phyloP scores from a whole-genome alignment of 2,329 filamentous ascomycete species.

The Didymella arachidicola region DNA sequence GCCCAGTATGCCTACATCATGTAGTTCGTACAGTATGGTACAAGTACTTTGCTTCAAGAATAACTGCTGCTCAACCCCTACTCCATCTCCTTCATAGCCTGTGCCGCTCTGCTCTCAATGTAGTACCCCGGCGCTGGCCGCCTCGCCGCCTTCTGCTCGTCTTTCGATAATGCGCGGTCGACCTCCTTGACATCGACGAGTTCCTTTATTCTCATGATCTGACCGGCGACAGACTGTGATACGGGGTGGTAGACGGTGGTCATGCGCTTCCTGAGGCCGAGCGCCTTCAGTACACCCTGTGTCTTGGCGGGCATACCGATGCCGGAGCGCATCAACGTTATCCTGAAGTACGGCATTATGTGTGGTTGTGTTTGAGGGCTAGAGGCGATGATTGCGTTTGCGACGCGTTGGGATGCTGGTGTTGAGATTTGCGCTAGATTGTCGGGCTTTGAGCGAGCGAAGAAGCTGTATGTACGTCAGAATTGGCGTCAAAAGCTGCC shows the following conservation, averaged over 20 bases:
- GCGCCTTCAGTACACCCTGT: constrained; percentile 80
- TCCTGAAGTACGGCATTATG: constrained; percentile 82
- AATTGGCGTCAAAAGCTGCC: not conserved
- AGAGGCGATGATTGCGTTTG: constrained; percentile 3
- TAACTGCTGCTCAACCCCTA: not conserved
- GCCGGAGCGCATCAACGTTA: constrained; percentile 86
- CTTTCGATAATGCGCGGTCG: constrained; percentile 66
- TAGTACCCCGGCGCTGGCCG: constrained; percentile 83
- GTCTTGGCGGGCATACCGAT: constrained; percentile 84
- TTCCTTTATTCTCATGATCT: constrained; percentile 95
- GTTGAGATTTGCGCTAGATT: constrained; percentile 1
- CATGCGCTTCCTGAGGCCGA: constrained; percentile 84
- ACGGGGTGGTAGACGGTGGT: constrained; percentile 91
- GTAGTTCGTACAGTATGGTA: too few species aligned
- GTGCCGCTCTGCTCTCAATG: constrained; percentile 65
- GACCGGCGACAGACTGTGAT: constrained; percentile 79
- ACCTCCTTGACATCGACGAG: constrained; percentile 85
- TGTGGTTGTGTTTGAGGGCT: constrained; percentile 7
- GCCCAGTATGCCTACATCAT: too few species aligned
- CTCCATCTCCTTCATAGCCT: constrained; percentile 29
- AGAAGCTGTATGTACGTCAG: constrained; percentile 16
- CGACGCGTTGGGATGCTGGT: constrained; percentile 3
- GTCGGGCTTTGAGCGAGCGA: not conserved
- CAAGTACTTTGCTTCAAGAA: too few species aligned
- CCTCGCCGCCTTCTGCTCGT: constrained; percentile 74